Percentiles rank a stretch among this genome's conserved stretches.
phyloP scores from a whole-genome alignment of 306 rosid species.

The Arachis hypogaea region DNA sequence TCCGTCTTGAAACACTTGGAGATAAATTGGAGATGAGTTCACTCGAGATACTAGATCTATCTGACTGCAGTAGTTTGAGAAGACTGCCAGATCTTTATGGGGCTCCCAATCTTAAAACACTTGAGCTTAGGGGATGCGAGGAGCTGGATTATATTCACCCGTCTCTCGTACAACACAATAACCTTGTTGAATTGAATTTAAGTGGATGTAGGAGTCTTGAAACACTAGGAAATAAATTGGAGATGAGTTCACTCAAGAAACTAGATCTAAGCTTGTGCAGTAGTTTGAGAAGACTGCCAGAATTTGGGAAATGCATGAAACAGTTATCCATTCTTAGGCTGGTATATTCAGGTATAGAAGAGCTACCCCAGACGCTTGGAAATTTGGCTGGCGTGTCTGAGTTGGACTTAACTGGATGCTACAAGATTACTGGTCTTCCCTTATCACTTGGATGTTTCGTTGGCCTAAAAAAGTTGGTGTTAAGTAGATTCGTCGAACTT shows the following conservation, averaged over 20 bases:
- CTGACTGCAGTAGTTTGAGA: background rate
- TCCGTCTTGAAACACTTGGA: background rate
- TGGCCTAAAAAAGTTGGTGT: too few species aligned
- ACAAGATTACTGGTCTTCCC: too few species aligned
- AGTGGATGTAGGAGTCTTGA: constrained; percentile 22
- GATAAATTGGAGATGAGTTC: constrained; percentile 36
- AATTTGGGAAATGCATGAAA: constrained; percentile 28
- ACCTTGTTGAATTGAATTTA: background rate
- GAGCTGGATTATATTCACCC: constrained; percentile 17
- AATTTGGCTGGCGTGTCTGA: too few species aligned
- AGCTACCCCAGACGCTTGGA: background rate
- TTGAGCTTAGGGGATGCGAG: constrained; percentile 7
- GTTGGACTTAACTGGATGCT: too few species aligned
- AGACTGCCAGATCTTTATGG: background rate
- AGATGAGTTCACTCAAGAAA: constrained; percentile 23
- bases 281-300: constrained; percentile 1
- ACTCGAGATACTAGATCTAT: background rate
- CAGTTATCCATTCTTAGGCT: background rate
- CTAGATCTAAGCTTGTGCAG: constrained; percentile 6
- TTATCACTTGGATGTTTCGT: background rate
- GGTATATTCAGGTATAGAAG: background rate
- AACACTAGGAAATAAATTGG: constrained; percentile 27
- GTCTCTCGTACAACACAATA: constrained; percentile 29
- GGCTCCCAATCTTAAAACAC: constrained; percentile 22
- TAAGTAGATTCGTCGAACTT: too few species aligned